Evolutionary conservation across 176 grass and related monocot genomes (phyloP).

Genomic region (Oryza glumipatula): DNA sequence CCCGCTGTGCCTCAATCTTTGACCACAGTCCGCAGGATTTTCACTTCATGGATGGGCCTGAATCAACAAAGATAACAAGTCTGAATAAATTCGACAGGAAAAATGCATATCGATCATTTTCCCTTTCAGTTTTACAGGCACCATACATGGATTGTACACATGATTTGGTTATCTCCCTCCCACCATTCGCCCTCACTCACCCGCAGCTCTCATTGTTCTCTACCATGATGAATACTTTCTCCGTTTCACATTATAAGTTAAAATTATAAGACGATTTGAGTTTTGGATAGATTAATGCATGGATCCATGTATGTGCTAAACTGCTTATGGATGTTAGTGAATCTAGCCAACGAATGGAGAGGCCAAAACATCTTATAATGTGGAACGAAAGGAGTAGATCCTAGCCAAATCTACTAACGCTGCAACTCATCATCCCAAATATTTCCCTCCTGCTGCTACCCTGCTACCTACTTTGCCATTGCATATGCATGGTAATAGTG

Average conservation of each 20-base stretch:
- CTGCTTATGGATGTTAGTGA: no score
- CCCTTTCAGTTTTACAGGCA: no score
- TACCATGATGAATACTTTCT: neutral
- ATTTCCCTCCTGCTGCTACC: neutral
- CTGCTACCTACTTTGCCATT: neutral
- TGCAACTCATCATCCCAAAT: neutral
- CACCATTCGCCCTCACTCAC: neutral
- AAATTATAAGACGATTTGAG: no score
- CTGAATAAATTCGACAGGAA: neutral
- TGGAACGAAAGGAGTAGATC: neutral
- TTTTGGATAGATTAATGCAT: no score
- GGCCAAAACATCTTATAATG: no score
- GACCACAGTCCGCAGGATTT: slow-evolving; percentile 71
- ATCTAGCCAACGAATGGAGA: no score
- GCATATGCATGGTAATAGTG: neutral
- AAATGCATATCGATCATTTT: neutral
- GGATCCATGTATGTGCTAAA: no score
- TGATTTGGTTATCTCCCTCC: neutral
- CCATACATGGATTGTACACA: neutral
- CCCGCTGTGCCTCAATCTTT: slow-evolving; percentile 68
- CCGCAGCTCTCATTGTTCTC: neutral
- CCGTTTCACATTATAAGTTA: no score
- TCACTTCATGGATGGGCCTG: slow-evolving; percentile 96
- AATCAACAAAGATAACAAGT: slow-evolving; percentile 27
- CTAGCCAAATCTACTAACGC: neutral